Percentiles rank a stretch among this genome's conserved stretches.
Conservation (phyloP, 225 moss, liverwort and hornwort genomes). For the Pseudisothecium myosuroides region DNA sequence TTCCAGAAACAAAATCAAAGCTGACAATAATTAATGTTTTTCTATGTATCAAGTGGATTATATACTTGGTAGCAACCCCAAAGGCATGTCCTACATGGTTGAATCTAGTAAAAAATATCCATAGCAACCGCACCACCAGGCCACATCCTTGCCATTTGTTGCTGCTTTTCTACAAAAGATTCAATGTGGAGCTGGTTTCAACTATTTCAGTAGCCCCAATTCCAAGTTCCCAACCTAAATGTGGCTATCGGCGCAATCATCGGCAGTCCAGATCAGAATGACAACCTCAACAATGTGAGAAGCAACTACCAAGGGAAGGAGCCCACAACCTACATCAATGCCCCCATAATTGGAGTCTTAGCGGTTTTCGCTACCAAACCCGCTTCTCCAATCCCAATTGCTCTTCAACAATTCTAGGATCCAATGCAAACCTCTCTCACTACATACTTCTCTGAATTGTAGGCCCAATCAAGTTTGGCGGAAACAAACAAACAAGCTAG, state of each 20-base stretch:
- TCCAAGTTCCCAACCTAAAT: conserved; percentile 24
- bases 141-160: conserved; percentile 19
- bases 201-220: conserved; percentile 12
- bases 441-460: neutral
- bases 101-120: conserved; percentile 58
- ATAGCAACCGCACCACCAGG: conserved; percentile 69
- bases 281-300: conserved; percentile 18
- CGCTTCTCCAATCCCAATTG: neutral
- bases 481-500: neutral
- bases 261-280: conserved; percentile 35
- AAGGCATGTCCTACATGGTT: conserved; percentile 71
- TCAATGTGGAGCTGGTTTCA: conserved; percentile 11
- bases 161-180: conserved; percentile 7
- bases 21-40: neutral
- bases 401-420: neutral
- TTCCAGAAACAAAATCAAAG: neutral
- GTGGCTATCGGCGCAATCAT: conserved; percentile 22
- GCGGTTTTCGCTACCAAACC: conserved; percentile 20
- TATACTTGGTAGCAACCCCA: conserved; percentile 75
- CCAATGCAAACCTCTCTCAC: neutral
- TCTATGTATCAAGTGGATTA: conserved; percentile 62
- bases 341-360: conserved; percentile 25
- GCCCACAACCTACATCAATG: conserved; percentile 35
- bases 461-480: neutral
- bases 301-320: conserved; percentile 24